Percentiles rank a stretch among this genome's conserved stretches.
Evolutionary conservation across 1,284 basidiomycete species (phyloP).

Genomic region (Thelephora terrestris): DNA sequence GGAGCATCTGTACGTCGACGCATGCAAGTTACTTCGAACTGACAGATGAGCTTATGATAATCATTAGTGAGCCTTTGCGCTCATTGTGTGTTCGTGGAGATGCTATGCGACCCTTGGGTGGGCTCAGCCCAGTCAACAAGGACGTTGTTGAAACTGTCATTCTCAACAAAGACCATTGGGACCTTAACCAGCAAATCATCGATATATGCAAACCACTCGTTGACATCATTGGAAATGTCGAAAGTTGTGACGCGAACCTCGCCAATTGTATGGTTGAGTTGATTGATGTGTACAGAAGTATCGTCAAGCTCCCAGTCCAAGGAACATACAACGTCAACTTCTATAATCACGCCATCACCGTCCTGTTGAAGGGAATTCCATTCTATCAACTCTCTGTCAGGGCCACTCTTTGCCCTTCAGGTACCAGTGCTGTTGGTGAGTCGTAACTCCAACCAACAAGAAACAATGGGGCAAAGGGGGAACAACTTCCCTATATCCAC

Average conservation of each 20-base stretch:
- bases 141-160: slow-evolving; percentile 17
- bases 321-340: slow-evolving; percentile 17
- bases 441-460: too few relatives aligned
- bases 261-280: slow-evolving; percentile 26
- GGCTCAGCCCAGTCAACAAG: slow-evolving; percentile 14
- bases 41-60: neutral
- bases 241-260: slow-evolving; percentile 18
- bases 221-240: slow-evolving; percentile 22
- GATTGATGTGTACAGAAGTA: slow-evolving; percentile 14
- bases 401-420: too few relatives aligned
- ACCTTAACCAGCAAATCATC: slow-evolving; percentile 18
- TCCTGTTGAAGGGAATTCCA: slow-evolving; percentile 16
- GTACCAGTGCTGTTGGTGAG: too few relatives aligned
- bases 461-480: too few relatives aligned
- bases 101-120: slow-evolving; percentile 14
- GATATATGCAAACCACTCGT: slow-evolving; percentile 21
- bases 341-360: slow-evolving; percentile 13
- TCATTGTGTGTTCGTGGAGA: slow-evolving; percentile 15
- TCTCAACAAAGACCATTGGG: slow-evolving; percentile 11
- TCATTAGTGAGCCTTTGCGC: slow-evolving; percentile 4
- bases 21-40: too few relatives aligned
- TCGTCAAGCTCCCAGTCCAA: slow-evolving; percentile 10
- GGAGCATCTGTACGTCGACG: too few relatives aligned
- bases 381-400: slow-evolving; percentile 21
- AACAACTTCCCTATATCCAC: too few relatives aligned